These are phyloP conservation scores for Colletotrichum horii DNA, from an alignment of 2,329 filamentous ascomycete species.

Conservation along the genomic window DNA sequence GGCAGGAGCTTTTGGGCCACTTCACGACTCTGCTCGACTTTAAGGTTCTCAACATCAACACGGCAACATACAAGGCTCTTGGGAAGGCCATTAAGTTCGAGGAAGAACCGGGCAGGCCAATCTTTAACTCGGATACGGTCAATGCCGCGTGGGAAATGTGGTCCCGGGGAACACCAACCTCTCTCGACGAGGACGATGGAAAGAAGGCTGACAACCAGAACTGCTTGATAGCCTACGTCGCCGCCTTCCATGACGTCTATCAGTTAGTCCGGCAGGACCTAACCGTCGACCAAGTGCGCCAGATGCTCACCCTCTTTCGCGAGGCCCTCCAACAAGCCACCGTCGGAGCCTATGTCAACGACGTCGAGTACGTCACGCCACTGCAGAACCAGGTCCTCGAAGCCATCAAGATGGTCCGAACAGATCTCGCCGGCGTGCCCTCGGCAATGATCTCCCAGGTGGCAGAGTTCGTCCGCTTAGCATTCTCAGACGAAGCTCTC, in stretches of 20 bases:
- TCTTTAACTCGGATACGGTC: constrained; percentile 57
- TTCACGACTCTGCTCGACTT: constrained; percentile 70
- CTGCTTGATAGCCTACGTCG: constrained; percentile 84
- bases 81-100: constrained; percentile 62
- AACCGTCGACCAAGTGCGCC: constrained; percentile 63
- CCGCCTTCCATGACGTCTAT: constrained; percentile 78
- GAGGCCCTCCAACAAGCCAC: constrained; percentile 75
- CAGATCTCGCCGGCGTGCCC: constrained; percentile 68
- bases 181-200: constrained; percentile 35
- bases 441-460: constrained; percentile 72
- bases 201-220: constrained; percentile 73
- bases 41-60: constrained; percentile 71
- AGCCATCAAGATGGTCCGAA: constrained; percentile 70
- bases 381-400: constrained; percentile 75
- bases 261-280: constrained; percentile 72
- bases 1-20: constrained; percentile 75
- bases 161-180: constrained; percentile 66
- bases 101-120: constrained; percentile 55
- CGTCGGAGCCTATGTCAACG: constrained; percentile 70
- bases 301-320: constrained; percentile 75
- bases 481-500: constrained; percentile 56
- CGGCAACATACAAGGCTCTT: constrained; percentile 72
- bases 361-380: constrained; percentile 75
- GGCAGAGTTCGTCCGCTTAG: constrained; percentile 73
- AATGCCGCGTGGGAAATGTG: constrained; percentile 73